Conservation (phyloP, 2,329 filamentous ascomycete species). For the Sporothrix curviconia region DNA sequence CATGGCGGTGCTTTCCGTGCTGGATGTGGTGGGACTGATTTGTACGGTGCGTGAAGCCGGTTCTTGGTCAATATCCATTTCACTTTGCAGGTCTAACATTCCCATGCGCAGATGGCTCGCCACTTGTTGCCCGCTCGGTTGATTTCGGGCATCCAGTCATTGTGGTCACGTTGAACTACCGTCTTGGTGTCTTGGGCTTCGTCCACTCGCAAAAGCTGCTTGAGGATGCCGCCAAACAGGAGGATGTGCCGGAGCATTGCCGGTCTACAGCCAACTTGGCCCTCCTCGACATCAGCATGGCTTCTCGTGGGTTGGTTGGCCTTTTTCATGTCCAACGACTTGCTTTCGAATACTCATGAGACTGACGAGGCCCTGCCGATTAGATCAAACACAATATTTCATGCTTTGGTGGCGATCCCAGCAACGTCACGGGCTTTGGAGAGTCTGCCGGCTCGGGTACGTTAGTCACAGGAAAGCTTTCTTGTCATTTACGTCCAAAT, state of each 20-base stretch:
- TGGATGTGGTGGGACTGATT: not conserved
- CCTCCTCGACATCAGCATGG: not conserved
- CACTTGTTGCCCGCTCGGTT: not conserved
- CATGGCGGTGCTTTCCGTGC: conserved; percentile 1
- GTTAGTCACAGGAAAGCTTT: too few relatives aligned
- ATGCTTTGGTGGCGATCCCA: not conserved
- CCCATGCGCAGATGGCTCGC: not conserved
- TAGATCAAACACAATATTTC: not conserved
- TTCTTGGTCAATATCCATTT: too few relatives aligned
- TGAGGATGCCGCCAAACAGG: not conserved
- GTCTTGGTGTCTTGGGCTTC: not conserved
- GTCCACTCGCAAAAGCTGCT: not conserved
- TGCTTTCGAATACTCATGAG: too few relatives aligned
- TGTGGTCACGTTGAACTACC: conserved; percentile 2
- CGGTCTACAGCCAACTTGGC: not conserved
- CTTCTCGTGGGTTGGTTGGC: not conserved
- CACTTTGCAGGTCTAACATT: too few relatives aligned
- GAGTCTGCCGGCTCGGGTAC: conserved; percentile 4
- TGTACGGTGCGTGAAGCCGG: conserved; percentile 1
- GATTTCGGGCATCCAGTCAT: not conserved
- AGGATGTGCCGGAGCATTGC: not conserved
- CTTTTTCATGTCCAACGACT: not conserved
- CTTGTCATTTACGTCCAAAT: too few relatives aligned
- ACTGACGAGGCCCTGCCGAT: too few relatives aligned
- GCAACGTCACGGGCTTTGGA: not conserved